Conservation (phyloP, 2,329 filamentous ascomycete species). For the Arthrobotrys sinensis region DNA sequence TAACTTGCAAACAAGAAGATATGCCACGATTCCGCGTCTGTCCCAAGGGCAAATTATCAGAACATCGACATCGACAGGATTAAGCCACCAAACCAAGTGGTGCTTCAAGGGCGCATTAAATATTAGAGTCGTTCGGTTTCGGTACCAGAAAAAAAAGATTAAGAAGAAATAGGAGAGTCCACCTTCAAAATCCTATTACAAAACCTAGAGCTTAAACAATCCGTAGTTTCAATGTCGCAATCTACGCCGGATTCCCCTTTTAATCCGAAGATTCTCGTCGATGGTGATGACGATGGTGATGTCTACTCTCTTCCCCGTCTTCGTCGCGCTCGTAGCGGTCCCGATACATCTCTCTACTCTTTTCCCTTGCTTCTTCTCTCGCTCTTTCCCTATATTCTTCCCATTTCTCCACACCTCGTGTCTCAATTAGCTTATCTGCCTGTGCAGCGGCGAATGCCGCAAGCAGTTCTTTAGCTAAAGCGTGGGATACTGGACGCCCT, state of each 20-base stretch:
- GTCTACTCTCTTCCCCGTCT: conserved; percentile 14
- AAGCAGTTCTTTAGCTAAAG: conserved; percentile 82
- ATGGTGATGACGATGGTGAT: conserved; percentile 28
- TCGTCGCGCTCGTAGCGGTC: conserved; percentile 37
- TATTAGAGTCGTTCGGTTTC: neutral
- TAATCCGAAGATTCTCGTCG: conserved; percentile 6
- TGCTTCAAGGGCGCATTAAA: neutral
- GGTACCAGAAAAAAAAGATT: neutral
- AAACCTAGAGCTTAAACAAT: neutral
- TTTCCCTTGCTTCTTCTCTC: conserved; percentile 40
- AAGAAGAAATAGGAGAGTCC: neutral
- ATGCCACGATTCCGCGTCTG: too few species aligned
- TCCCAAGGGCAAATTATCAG: too few species aligned
- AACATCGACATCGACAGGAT: too few species aligned
- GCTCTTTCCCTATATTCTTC: conserved; percentile 40
- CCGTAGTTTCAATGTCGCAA: neutral
- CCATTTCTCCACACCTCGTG: conserved; percentile 73
- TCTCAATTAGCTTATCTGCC: conserved; percentile 82
- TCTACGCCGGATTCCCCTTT: neutral
- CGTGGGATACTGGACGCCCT: conserved; percentile 80
- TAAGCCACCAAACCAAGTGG: too few species aligned
- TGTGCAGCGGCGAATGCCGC: conserved; percentile 82
- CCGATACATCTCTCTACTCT: conserved; percentile 45
- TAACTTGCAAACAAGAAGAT: too few species aligned
- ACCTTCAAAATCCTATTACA: neutral